phyloP scores from a whole-genome alignment of 371 early-diverging fungal species.

The Mortierella sp. region DNA sequence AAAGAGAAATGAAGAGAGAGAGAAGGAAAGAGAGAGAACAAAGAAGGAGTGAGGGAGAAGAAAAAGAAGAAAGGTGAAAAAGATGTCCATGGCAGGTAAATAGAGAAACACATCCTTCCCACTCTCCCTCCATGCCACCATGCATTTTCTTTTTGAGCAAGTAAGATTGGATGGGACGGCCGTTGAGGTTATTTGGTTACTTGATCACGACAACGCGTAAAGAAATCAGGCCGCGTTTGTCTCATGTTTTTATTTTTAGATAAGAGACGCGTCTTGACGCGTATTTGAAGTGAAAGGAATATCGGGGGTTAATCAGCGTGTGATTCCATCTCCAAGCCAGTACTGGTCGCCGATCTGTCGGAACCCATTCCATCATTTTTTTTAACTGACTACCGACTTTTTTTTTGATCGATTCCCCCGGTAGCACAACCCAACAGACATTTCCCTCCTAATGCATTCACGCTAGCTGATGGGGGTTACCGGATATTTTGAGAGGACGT shows the following conservation, averaged over 20 bases:
- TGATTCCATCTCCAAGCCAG: neutral
- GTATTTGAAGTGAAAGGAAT: neutral
- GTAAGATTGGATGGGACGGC: neutral
- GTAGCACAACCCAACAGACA: neutral
- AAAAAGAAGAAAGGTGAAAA: neutral
- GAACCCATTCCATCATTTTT: no score
- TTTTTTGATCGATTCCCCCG: neutral
- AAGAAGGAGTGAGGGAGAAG: neutral
- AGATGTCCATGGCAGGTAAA: no score
- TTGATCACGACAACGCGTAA: neutral
- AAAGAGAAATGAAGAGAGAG: neutral
- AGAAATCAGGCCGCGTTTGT: neutral
- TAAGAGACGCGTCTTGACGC: neutral
- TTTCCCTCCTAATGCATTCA: neutral
- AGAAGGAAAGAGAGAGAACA: neutral
- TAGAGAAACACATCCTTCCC: no score
- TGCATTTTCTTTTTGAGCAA: neutral
- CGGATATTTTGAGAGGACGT: no score
- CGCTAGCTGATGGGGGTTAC: no score
- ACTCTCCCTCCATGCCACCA: no score
- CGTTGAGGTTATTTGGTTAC: neutral
- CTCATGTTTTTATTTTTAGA: neutral
- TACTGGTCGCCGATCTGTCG: neutral
- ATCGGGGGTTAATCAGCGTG: neutral
- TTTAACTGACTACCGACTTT: neutral